These are phyloP conservation scores for Typha latifolia DNA, from an alignment of 176 grass and related monocot species.

Conservation along the genomic window DNA sequence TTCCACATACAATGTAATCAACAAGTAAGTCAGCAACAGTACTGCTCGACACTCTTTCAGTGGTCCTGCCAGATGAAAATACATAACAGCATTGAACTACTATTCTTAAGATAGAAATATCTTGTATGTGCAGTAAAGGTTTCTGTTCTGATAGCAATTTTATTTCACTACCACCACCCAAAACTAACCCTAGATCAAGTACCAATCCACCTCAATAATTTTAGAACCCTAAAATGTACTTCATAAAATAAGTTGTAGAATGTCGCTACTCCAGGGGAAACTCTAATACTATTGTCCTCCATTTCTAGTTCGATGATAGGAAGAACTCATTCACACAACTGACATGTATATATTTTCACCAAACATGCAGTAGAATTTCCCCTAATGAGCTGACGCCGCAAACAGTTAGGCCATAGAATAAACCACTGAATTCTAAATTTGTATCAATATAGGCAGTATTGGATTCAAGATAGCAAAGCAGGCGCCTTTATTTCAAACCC, in stretches of 20 bases:
- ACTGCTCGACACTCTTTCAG: slow-evolving; percentile 16
- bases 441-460: no score
- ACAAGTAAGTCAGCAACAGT: slow-evolving; percentile 23
- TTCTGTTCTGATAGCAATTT: neutral
- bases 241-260: neutral
- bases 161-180: neutral
- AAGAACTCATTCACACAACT: no score
- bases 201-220: neutral
- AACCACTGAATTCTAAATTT: neutral
- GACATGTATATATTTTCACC: neutral
- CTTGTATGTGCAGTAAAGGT: neutral
- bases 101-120: slow-evolving; percentile 4
- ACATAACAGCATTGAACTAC: slow-evolving; percentile 13
- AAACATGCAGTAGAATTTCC: neutral
- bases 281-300: neutral
- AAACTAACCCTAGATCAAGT: neutral
- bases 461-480: no score
- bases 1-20: slow-evolving; percentile 30
- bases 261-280: neutral
- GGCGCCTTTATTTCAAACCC: no score
- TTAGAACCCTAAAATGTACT: neutral
- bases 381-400: neutral
- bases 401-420: neutral
- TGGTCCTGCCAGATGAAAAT: slow-evolving; percentile 36
- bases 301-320: neutral